Evolutionary conservation across 495 filamentous ascomycete species (phyloP).

Genomic region (Tuber calosporum): DNA sequence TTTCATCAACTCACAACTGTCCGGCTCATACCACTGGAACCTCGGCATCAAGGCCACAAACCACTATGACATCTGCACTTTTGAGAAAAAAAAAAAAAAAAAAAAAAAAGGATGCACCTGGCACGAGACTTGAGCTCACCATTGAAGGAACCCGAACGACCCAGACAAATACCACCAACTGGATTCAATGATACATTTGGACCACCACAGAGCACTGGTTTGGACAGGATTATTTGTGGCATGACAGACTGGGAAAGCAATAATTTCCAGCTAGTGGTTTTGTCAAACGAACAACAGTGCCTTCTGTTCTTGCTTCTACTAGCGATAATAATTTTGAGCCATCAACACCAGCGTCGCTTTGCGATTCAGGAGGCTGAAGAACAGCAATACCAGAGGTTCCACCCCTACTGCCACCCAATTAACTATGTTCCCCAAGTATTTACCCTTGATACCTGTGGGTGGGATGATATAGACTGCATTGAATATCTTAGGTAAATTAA

Average conservation of each 20-base stretch:
- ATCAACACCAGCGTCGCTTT: not conserved
- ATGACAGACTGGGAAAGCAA: not conserved
- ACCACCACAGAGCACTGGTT: not conserved
- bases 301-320: not conserved
- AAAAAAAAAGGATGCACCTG: not conserved
- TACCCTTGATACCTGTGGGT: not conserved
- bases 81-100: too few relatives aligned
- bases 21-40: not conserved
- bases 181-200: not conserved
- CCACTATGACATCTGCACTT: not conserved
- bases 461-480: not conserved
- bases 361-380: not conserved
- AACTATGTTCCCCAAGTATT: not conserved
- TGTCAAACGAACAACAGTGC: not conserved
- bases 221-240: not conserved
- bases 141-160: not conserved
- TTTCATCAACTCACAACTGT: not conserved
- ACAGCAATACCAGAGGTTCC: not conserved
- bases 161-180: not conserved
- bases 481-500: not conserved
- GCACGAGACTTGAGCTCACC: not conserved
- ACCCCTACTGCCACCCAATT: not conserved
- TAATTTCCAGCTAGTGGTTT: not conserved
- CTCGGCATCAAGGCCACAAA: not conserved
- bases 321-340: not conserved